phyloP scores from a whole-genome alignment of 2,329 filamentous ascomycete species.

The Alternaria rosae region DNA sequence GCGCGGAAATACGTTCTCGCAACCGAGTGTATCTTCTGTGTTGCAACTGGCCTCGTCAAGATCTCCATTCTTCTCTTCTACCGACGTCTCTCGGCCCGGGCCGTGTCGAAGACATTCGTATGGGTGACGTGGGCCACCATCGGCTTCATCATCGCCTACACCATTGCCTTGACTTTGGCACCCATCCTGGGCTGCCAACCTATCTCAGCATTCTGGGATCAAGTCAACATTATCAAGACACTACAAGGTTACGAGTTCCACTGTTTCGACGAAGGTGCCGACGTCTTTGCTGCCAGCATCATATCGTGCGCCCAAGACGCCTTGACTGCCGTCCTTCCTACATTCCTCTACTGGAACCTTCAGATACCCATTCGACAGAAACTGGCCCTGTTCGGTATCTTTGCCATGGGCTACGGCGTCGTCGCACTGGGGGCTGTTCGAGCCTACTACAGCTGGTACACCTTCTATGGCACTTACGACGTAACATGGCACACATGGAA shows the following conservation, averaged over 20 bases:
- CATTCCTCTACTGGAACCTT: slow-evolving; percentile 44
- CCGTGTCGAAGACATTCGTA: slow-evolving; percentile 33
- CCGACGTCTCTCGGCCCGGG: slow-evolving; percentile 36
- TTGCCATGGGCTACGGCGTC: slow-evolving; percentile 42
- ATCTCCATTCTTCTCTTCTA: slow-evolving; percentile 46
- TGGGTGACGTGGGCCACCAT: slow-evolving; percentile 38
- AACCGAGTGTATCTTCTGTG: slow-evolving; percentile 37
- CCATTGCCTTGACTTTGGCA: slow-evolving; percentile 36
- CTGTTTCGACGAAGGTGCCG: slow-evolving; percentile 45
- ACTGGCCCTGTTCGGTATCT: slow-evolving; percentile 40
- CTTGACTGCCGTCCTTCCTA: slow-evolving; percentile 41
- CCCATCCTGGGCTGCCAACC: slow-evolving; percentile 41
- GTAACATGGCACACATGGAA: slow-evolving; percentile 38
- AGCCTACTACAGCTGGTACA: slow-evolving; percentile 36
- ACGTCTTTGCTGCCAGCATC: slow-evolving; percentile 36
- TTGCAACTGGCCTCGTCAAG: slow-evolving; percentile 40
- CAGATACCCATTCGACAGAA: slow-evolving; percentile 40
- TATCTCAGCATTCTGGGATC: slow-evolving; percentile 44
- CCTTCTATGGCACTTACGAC: slow-evolving; percentile 42
- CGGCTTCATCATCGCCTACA: slow-evolving; percentile 35
- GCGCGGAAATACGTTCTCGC: slow-evolving; percentile 40
- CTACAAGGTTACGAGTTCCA: slow-evolving; percentile 34
- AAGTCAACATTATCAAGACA: slow-evolving; percentile 24
- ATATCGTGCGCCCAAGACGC: slow-evolving; percentile 40
- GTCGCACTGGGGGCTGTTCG: slow-evolving; percentile 34